phyloP scores from a whole-genome alignment of 2,329 filamentous ascomycete genomes.

The Amauroascus niger region DNA sequence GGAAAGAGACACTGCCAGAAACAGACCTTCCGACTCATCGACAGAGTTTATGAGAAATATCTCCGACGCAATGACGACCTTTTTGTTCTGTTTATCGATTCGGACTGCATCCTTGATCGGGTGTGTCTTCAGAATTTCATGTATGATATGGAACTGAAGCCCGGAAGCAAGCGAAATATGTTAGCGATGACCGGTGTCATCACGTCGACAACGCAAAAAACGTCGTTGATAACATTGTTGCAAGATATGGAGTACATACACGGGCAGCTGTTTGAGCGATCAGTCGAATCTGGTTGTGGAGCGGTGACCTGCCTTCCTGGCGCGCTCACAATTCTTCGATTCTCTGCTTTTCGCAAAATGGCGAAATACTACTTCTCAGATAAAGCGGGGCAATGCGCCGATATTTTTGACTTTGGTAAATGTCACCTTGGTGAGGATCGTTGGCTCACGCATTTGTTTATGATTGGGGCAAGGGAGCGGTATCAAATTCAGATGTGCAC shows the following conservation, averaged over 20 bases:
- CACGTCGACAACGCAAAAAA: constrained; percentile 80
- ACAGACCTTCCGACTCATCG: constrained; percentile 81
- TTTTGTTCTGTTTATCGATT: constrained; percentile 95
- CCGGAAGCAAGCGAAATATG: constrained; percentile 84
- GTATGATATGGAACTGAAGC: constrained; percentile 96
- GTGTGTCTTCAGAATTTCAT: constrained; percentile 95
- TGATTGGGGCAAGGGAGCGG: constrained; percentile 87
- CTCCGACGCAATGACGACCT: constrained; percentile 80
- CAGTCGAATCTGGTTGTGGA: constrained; percentile 87
- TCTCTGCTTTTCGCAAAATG: constrained; percentile 93
- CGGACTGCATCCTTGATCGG: constrained; percentile 85
- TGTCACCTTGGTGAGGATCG: constrained; percentile 90
- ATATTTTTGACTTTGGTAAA: constrained; percentile 94
- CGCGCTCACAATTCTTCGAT: constrained; percentile 88
- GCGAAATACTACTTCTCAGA: constrained; percentile 98
- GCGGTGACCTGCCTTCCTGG: constrained; percentile 91
- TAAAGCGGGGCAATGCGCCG: constrained; percentile 88
- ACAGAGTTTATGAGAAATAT: constrained; percentile 83
- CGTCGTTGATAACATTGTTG: constrained; percentile 79
- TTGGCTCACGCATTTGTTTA: constrained; percentile 96
- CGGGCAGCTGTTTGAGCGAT: constrained; percentile 89
- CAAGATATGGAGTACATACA: constrained; percentile 99
- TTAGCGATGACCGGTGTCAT: constrained; percentile 97
- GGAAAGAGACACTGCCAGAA: constrained; percentile 94
- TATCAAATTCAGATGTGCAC: constrained; percentile 98